Conservation (phyloP, 768 basidiomycete genomes). For the Agrocybe chaxingu region DNA sequence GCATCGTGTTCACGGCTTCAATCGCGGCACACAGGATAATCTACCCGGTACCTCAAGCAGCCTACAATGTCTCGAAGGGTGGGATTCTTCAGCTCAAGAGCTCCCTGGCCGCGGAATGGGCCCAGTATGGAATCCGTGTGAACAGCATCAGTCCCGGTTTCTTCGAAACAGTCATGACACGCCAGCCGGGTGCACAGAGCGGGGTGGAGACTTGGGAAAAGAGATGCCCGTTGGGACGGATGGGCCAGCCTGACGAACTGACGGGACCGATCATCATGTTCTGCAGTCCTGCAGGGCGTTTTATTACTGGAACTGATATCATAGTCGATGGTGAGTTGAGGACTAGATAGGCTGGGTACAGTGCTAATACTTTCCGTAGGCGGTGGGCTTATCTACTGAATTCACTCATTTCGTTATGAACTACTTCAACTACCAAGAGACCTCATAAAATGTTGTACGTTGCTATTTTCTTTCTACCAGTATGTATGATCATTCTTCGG, state of each 20-base stretch:
- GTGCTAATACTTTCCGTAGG: too few relatives aligned
- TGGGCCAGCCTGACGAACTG: slow-evolving; percentile 39
- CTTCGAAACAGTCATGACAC: slow-evolving; percentile 40
- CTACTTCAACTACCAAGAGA: too few relatives aligned
- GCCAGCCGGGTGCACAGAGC: slow-evolving; percentile 26
- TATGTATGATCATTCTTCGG: too few relatives aligned
- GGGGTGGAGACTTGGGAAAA: slow-evolving; percentile 33
- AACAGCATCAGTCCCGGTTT: slow-evolving; percentile 43
- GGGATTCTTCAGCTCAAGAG: slow-evolving; percentile 34
- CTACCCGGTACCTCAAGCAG: slow-evolving; percentile 38
- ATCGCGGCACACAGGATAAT: slow-evolving; percentile 39
- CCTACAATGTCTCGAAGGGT: slow-evolving; percentile 41
- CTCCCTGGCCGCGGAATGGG: slow-evolving; percentile 42
- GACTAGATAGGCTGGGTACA: too few relatives aligned
- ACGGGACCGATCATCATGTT: slow-evolving; percentile 36
- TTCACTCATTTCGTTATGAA: too few relatives aligned
- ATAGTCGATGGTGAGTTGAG: slow-evolving; percentile 34
- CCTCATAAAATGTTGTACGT: too few relatives aligned
- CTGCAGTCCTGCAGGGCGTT: slow-evolving; percentile 38
- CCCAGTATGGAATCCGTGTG: slow-evolving; percentile 35
- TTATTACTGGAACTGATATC: slow-evolving; percentile 41
- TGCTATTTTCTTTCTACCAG: too few relatives aligned
- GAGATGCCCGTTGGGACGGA: slow-evolving; percentile 40
- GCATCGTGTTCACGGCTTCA: slow-evolving; percentile 40
- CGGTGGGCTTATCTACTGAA: too few relatives aligned